phyloP scores from a whole-genome alignment of 2,329 filamentous ascomycete genomes.

The Pseudogymnoascus pannorum region DNA sequence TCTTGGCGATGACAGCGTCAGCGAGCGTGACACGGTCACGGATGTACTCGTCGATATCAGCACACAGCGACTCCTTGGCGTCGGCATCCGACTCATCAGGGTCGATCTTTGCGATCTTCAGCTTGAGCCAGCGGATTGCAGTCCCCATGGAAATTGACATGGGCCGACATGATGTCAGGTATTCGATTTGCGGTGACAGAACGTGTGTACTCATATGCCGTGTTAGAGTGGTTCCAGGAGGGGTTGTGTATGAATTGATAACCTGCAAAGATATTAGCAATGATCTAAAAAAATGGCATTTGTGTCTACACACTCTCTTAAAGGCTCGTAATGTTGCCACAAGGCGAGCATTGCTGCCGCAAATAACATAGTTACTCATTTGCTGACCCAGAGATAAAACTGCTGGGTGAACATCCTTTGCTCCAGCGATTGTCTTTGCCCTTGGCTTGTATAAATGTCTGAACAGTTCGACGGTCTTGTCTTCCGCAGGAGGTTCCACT shows the following conservation, averaged over 20 bases:
- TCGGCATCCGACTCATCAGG: conserved; percentile 74
- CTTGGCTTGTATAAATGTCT: conserved; percentile 74
- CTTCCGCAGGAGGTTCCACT: conserved; percentile 40
- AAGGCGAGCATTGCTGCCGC: conserved; percentile 81
- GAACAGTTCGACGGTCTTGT: conserved; percentile 68
- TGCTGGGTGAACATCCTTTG: conserved; percentile 74
- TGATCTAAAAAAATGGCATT: not conserved
- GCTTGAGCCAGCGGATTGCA: conserved; percentile 88
- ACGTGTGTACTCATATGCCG: conserved; percentile 87
- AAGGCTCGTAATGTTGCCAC: conserved; percentile 85
- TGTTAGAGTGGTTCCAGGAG: conserved; percentile 73
- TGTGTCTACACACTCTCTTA: conserved; percentile 57
- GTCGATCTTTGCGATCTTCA: conserved; percentile 84
- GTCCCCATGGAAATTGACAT: conserved; percentile 97
- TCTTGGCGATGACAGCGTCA: conserved; percentile 74
- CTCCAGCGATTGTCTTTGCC: conserved; percentile 53
- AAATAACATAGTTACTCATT: conserved; percentile 73
- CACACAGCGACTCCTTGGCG: conserved; percentile 71
- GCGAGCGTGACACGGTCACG: conserved; percentile 83
- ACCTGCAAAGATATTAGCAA: conserved; percentile 46
- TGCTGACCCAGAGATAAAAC: conserved; percentile 82
- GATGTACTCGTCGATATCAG: conserved; percentile 83
- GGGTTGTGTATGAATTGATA: conserved; percentile 87
- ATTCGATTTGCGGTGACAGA: conserved; percentile 91
- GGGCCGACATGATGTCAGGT: conserved; percentile 86